These are phyloP conservation scores for Pseudogymnoascus sp. DNA, from an alignment of 2,329 filamentous ascomycete genomes.

Conservation along the genomic window DNA sequence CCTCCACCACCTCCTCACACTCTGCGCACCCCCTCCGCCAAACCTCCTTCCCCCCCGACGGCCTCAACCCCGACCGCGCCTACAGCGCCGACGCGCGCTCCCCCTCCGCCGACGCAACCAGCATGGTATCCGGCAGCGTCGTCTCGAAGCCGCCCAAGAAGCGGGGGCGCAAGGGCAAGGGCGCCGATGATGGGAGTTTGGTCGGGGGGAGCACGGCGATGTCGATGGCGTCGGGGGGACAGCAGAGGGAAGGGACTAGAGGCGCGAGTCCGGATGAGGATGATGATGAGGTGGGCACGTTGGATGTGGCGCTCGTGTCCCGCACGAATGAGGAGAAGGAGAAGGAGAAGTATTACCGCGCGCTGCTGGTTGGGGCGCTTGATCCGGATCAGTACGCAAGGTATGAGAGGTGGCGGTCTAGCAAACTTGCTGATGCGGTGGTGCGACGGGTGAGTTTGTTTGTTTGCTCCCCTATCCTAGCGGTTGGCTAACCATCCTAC, in stretches of 20 bases:
- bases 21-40: constrained; percentile 66
- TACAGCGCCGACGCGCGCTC: constrained; percentile 53
- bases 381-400: constrained; percentile 58
- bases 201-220: constrained; percentile 27
- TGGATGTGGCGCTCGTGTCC: constrained; percentile 50
- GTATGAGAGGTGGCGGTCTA: constrained; percentile 63
- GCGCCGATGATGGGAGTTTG: constrained; percentile 36
- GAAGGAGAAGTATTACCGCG: constrained; percentile 48
- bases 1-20: constrained; percentile 46
- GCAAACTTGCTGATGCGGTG: constrained; percentile 59
- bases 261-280: constrained; percentile 34
- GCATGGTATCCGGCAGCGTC: constrained; percentile 53
- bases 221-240: constrained; percentile 35
- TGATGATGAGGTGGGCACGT: constrained; percentile 34
- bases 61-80: constrained; percentile 29
- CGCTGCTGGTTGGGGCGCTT: constrained; percentile 57
- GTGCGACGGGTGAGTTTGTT: constrained; percentile 52
- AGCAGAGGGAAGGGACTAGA: constrained; percentile 36
- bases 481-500: background rate
- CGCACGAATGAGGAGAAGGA: constrained; percentile 61
- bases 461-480: background rate
- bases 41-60: constrained; percentile 69
- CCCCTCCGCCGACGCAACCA: constrained; percentile 54
- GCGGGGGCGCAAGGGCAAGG: constrained; percentile 53
- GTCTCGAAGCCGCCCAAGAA: constrained; percentile 49